phyloP scores from a whole-genome alignment of 1,284 basidiomycete genomes.

The Tremellales sp. region DNA sequence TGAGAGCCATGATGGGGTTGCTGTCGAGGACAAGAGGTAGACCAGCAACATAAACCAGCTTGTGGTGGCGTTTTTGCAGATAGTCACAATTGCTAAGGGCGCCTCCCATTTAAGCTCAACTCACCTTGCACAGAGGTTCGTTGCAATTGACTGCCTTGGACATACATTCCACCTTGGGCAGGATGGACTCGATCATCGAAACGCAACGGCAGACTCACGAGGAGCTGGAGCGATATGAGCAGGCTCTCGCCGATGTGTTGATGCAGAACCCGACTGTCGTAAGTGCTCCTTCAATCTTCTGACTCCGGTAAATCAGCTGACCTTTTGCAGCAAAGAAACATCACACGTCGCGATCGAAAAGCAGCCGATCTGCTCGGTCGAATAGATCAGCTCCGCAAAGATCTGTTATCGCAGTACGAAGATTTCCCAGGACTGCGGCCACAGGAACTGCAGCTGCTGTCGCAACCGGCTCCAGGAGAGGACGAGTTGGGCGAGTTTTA shows the following conservation, averaged over 20 bases:
- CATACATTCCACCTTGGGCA: conserved; percentile 2
- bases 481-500: conserved; percentile 92
- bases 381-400: conserved; percentile 64
- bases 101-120: not conserved
- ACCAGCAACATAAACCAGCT: not conserved
- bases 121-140: no score
- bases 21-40: no score
- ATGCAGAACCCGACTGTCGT: conserved; percentile 47
- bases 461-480: conserved; percentile 52
- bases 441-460: conserved; percentile 43
- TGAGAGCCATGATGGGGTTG: conserved; percentile 62
- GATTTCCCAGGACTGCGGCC: conserved; percentile 60
- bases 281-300: conserved; percentile 18
- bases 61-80: not conserved
- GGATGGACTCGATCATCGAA: conserved; percentile 88
- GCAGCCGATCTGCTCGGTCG: conserved; percentile 80
- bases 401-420: conserved; percentile 66
- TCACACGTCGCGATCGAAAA: conserved; percentile 77
- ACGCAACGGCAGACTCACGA: conserved; percentile 90
- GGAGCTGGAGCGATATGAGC: conserved; percentile 83
- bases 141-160: not conserved
- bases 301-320: not conserved
- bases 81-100: not conserved
- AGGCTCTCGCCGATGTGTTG: conserved; percentile 54
- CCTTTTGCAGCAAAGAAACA: conserved; percentile 49